These are phyloP conservation scores for Umbellularia californica DNA, from an alignment of 164 flowering plant genomes.

Conservation along the genomic window DNA sequence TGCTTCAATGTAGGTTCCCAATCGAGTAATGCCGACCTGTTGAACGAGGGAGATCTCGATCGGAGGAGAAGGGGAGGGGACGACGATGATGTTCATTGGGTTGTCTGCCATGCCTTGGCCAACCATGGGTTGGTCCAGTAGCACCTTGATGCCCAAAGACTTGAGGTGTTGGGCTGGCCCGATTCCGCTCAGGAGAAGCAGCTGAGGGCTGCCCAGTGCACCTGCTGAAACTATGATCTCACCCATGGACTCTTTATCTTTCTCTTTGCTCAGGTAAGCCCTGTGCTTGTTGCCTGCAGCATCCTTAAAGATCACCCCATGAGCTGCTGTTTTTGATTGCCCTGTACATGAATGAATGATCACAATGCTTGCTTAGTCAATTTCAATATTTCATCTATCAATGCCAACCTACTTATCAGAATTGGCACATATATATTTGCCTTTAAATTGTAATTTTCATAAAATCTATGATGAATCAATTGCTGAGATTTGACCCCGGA, in stretches of 20 bases:
- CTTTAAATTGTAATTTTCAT: too few species aligned
- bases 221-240: conserved; percentile 75
- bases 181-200: conserved; percentile 36
- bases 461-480: too few species aligned
- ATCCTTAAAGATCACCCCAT: conserved; percentile 51
- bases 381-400: not conserved
- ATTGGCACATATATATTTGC: not conserved
- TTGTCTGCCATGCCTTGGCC: conserved; percentile 79
- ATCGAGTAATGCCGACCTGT: conserved; percentile 64
- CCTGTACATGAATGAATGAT: conserved; percentile 18
- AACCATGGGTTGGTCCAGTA: conserved; percentile 58
- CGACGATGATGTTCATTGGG: conserved; percentile 65
- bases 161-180: conserved; percentile 7
- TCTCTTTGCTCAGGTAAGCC: conserved; percentile 29
- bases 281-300: conserved; percentile 34
- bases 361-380: not conserved
- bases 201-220: conserved; percentile 83
- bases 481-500: too few species aligned
- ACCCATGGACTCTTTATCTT: not conserved
- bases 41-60: conserved; percentile 75
- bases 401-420: not conserved
- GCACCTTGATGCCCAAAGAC: conserved; percentile 39
- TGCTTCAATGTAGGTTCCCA: conserved; percentile 68
- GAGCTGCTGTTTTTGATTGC: conserved; percentile 34
- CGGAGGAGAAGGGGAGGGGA: conserved; percentile 62